Conservation (phyloP, 2,329 filamentous ascomycete species). For the Xylariaceae sp. region DNA sequence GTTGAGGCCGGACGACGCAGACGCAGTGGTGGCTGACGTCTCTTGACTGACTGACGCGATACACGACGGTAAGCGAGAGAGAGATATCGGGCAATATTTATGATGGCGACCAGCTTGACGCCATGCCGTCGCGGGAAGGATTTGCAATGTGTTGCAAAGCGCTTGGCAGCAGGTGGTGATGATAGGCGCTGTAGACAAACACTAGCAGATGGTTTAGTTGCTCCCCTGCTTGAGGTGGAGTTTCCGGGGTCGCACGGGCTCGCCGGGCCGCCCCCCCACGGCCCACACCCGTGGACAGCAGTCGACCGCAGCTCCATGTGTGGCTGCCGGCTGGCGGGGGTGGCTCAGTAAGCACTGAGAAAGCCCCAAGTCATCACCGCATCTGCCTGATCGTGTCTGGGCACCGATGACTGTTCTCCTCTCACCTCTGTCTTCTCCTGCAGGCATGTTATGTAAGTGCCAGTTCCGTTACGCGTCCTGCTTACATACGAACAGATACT, state of each 20-base stretch:
- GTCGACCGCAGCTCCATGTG: background rate
- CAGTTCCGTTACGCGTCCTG: no score
- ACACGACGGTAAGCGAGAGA: background rate
- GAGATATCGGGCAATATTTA: background rate
- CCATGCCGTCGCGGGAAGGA: background rate
- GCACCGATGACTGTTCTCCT: no score
- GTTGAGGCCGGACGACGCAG: slow-evolving; percentile 1
- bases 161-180: no score
- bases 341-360: slow-evolving; percentile 1
- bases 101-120: background rate
- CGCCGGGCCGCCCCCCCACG: background rate
- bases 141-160: slow-evolving; percentile 3
- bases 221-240: background rate
- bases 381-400: no score
- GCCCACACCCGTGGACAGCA: background rate
- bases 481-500: no score
- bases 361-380: no score
- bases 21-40: background rate
- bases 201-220: background rate
- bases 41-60: background rate
- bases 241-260: background rate
- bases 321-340: background rate
- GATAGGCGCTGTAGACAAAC: background rate
- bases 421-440: no score
- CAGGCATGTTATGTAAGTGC: no score